phyloP scores from a whole-genome alignment of 2,329 filamentous ascomycete genomes.

The Phyllosticta paracitricarpa region DNA sequence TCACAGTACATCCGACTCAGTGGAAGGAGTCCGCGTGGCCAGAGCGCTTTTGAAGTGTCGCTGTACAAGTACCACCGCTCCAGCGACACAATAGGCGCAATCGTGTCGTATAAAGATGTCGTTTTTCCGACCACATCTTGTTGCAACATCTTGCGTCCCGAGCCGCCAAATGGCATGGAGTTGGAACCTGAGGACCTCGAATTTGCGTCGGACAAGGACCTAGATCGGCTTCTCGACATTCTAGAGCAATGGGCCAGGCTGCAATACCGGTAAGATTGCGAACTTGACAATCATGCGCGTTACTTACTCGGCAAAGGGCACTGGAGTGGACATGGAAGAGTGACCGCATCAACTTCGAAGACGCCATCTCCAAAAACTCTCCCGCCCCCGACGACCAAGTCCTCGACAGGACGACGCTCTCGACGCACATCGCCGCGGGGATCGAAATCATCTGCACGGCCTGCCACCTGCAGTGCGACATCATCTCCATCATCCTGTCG shows the following conservation, averaged over 20 bases:
- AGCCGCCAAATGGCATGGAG: neutral
- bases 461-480: slow-evolving; percentile 4
- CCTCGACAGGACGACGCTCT: neutral
- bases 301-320: neutral
- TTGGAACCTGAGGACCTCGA: neutral
- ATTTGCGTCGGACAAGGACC: neutral
- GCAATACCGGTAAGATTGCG: neutral
- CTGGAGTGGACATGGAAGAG: slow-evolving; percentile 3
- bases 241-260: slow-evolving; percentile 6
- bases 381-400: neutral
- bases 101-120: slow-evolving; percentile 1
- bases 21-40: neutral
- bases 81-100: slow-evolving; percentile 4
- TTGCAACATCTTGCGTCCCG: neutral
- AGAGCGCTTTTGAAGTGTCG: slow-evolving; percentile 2
- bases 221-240: slow-evolving; percentile 1
- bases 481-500: slow-evolving; percentile 6
- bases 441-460: slow-evolving; percentile 9
- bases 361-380: neutral
- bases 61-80: slow-evolving; percentile 3
- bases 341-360: neutral
- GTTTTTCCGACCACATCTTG: neutral
- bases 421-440: neutral
- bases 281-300: neutral
- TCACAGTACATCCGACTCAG: slow-evolving; percentile 3